These are phyloP conservation scores for Tothia fuscella DNA, from an alignment of 2,329 filamentous ascomycete genomes.

Conservation along the genomic window DNA sequence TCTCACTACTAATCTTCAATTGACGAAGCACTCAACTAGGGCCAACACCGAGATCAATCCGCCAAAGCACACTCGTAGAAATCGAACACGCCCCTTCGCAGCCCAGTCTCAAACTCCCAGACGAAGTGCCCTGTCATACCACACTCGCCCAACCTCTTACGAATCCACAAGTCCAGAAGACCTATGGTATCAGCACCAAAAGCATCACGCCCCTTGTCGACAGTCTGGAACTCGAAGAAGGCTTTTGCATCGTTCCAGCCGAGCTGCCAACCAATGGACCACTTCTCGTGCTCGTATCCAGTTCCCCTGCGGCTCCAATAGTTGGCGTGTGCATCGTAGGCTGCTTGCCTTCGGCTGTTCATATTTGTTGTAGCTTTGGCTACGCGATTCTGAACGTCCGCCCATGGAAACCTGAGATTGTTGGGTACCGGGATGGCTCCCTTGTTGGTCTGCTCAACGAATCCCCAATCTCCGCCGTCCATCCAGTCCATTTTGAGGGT, in stretches of 20 bases:
- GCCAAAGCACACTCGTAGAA: constrained; percentile 21
- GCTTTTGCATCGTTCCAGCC: constrained; percentile 4
- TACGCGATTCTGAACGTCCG: constrained; percentile 27
- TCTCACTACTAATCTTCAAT: too few relatives aligned
- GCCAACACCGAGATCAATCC: too few relatives aligned
- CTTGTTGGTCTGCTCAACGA: constrained; percentile 39
- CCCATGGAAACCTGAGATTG: constrained; percentile 24
- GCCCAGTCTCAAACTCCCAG: constrained; percentile 30
- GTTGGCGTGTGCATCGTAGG: constrained; percentile 28
- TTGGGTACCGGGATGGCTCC: constrained; percentile 30
- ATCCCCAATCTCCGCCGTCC: constrained; percentile 50
- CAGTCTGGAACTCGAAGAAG: constrained; percentile 1
- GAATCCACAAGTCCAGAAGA: constrained; percentile 20
- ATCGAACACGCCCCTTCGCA: constrained; percentile 34
- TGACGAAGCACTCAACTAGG: too few relatives aligned
- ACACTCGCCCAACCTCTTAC: not conserved
- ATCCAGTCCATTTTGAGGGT: constrained; percentile 51
- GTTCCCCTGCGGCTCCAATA: constrained; percentile 43
- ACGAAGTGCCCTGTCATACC: not conserved
- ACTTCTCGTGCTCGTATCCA: constrained; percentile 1
- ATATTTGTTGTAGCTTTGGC: constrained; percentile 13
- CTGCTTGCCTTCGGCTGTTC: constrained; percentile 27
- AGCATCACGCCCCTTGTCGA: constrained; percentile 20
- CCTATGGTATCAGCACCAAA: constrained; percentile 2
- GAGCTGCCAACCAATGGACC: not conserved